Evolutionary conservation across 1,284 basidiomycete genomes (phyloP), one percentile per base, ranked within the genome.

Genomic region (Malassezia vespertilionis): DNA sequence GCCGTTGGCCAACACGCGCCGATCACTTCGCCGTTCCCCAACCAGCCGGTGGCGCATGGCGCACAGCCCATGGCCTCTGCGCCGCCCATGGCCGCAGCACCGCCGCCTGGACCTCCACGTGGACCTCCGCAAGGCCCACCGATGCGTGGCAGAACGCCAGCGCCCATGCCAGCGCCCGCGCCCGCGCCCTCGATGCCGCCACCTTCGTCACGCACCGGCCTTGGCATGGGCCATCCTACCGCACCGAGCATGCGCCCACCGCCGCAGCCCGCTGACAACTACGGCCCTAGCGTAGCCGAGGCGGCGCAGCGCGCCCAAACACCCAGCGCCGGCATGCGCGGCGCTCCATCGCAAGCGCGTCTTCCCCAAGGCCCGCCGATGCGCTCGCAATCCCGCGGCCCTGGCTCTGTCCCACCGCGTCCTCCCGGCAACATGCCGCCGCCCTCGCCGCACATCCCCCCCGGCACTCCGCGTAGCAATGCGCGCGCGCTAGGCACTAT

Each of bases 21-120:
- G 9, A 91, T 95, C 70, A 82, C 82, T 12, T 80, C 85, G 21
- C 89, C 89, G 1, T 93, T 95, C 80, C 85, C 87, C 7, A 86
- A 85, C 58, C 76, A 69, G 39, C 62, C 68, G 18, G 53, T 61
- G 20, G 14, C 27, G 27, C 27, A 8, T 7, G 23, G 26, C 26
- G 27, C n/a, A 12, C 12, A n/a, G 26, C 39, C 39, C 3, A 10
- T 14, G 5, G 43, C 28, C 22, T 41, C 14, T 7, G 37, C 41
- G 27, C 45, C 47, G 12, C 45, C 37, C 18, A 20, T 33, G 35
- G 36, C 46, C 28, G 26, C 35, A 22, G 27, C 21, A 20, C n/a
- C 43, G 15, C 33, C 34, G 35, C 27, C 20, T 24, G 27, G 35
- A 36, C 52, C 15, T 15, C 33, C 33, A 7, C 33, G 14, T 6